Evolutionary conservation across 768 basidiomycete species (phyloP), one percentile per base, ranked within the genome.

Genomic region (Fomitopsis serialis): DNA sequence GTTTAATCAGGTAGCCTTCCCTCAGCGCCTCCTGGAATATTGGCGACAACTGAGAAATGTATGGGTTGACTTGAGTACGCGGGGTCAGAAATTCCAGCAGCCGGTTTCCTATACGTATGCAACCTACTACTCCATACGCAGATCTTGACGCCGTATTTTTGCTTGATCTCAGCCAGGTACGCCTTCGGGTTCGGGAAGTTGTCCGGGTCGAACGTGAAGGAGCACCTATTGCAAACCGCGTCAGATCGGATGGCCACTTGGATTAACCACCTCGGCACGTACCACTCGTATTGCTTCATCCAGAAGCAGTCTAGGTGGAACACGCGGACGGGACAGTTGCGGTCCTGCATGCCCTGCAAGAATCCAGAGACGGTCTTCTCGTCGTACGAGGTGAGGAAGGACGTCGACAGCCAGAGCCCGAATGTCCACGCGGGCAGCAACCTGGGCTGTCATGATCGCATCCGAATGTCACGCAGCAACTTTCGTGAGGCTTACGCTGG

Each of bases 221-320:
- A 84, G 58, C 82, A 84, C 81, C 82, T 83, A 45, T 19, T 3
- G 29, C 27, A 37, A 8, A 27, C 37, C 19, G 37, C 11, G 22
- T n/a, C 17, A 6, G n/a, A 21, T 29, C 3, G 11, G 19, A 47
- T 11, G 9, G 45, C 24, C 27, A 46, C 25, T 43, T 35, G 45
- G 61, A 59, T n/a, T n/a, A n/a, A n/a, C n/a, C n/a, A n/a, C n/a
- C n/a, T n/a, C n/a, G n/a, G n/a, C n/a, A 58, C 68, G 45, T 50
- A 78, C 82, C 82, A 85, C 67, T 84, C 80, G 61, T 84, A 83
- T 65, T 80, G 79, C 60, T 82, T 82, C 82, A 83, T 84, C 82
- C 82, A 85, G 65, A 87, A 89, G 62, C 85, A 89, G 62, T 89
- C 87, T 37, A 89, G 63, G 59, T 90, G 87, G 71, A 89, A 85